Evolutionary conservation across 1,284 basidiomycete species (phyloP).

Genomic region (Austroboletus novae-zelandiae): DNA sequence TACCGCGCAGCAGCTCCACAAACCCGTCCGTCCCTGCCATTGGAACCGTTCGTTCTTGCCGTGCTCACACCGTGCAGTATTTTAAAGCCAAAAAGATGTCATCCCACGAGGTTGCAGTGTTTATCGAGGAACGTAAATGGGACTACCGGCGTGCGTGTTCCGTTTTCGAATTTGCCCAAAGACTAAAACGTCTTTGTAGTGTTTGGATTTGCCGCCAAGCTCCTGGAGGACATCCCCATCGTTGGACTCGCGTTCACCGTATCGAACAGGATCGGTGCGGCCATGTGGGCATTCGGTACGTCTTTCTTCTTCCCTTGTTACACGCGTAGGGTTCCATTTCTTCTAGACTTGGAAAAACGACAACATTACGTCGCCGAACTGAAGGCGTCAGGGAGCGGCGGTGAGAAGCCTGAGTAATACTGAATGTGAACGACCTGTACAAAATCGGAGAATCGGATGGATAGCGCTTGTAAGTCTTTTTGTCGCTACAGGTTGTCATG

Average conservation of each 20-base stretch:
- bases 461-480: too few relatives aligned
- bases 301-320: slow-evolving; percentile 4
- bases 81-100: slow-evolving; percentile 83
- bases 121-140: slow-evolving; percentile 86
- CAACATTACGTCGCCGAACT: slow-evolving; percentile 60
- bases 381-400: background rate
- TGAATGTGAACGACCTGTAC: background rate
- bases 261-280: slow-evolving; percentile 83
- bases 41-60: background rate
- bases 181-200: slow-evolving; percentile 38
- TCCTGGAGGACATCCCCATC: slow-evolving; percentile 77
- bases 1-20: slow-evolving; percentile 70
- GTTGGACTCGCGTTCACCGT: slow-evolving; percentile 78
- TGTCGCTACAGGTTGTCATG: too few relatives aligned
- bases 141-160: slow-evolving; percentile 65
- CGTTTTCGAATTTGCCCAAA: background rate
- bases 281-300: slow-evolving; percentile 87
- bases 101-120: slow-evolving; percentile 60
- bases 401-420: background rate
- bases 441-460: too few relatives aligned
- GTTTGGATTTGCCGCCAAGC: slow-evolving; percentile 78
- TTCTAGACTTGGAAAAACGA: slow-evolving; percentile 70
- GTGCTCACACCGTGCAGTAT: slow-evolving; percentile 47
- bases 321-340: background rate
- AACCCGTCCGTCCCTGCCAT: slow-evolving; percentile 46